Evolutionary conservation across 169 alveolate genomes (phyloP).

Genomic region (Plasmodium gonderi): DNA sequence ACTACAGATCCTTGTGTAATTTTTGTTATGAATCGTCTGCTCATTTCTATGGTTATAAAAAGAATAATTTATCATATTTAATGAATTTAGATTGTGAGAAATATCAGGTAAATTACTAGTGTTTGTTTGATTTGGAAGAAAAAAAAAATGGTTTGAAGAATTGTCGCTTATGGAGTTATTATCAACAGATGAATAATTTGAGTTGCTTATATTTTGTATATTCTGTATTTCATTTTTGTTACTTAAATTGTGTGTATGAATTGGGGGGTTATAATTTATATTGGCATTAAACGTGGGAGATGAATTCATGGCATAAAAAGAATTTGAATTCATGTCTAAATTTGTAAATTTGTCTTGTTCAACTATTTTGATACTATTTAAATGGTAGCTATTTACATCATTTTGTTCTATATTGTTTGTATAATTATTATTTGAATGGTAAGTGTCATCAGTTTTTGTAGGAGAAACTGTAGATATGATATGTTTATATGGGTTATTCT

Average conservation of each 20-base stretch:
- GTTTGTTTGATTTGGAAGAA: neutral
- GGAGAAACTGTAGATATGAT: neutral
- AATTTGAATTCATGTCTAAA: neutral
- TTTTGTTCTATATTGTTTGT: neutral
- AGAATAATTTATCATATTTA: constrained; percentile 1
- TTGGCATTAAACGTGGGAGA: neutral
- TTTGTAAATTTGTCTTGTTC: constrained; percentile 1
- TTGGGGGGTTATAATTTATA: neutral
- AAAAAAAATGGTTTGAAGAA: neutral
- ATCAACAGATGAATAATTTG: neutral
- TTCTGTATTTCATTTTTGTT: neutral
- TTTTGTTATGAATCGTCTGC: neutral
- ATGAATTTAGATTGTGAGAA: neutral
- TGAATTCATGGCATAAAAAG: neutral
- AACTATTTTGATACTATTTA: neutral
- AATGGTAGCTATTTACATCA: neutral
- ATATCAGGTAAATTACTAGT: neutral
- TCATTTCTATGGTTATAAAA: neutral
- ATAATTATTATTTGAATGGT: neutral
- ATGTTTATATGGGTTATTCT: neutral
- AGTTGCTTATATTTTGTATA: neutral
- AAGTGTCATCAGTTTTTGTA: neutral
- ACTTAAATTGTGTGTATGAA: neutral
- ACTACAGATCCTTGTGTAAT: neutral
- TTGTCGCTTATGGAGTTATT: neutral